phyloP scores from a whole-genome alignment of 148 eudicot genomes.

The Silene uniflora region DNA sequence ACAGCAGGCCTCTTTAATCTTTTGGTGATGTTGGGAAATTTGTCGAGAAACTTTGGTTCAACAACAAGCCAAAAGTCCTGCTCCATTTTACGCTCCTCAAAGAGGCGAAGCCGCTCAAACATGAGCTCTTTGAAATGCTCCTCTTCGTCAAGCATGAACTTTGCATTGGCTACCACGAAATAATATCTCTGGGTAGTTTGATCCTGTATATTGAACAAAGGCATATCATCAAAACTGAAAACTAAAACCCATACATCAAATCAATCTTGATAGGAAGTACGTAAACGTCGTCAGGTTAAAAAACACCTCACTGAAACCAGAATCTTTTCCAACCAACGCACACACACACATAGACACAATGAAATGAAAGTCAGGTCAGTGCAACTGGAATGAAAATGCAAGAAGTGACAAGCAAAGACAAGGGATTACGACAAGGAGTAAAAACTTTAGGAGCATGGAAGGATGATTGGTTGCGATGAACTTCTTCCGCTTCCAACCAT shows the following conservation, averaged over 20 bases:
- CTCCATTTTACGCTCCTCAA: conserved; percentile 58
- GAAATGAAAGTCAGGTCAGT: not conserved
- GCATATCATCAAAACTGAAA: not conserved
- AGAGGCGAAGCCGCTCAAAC: conserved; percentile 63
- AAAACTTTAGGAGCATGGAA: too few relatives aligned
- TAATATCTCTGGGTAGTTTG: conserved; percentile 54
- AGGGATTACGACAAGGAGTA: too few relatives aligned
- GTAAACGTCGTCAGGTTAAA: not conserved
- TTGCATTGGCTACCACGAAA: conserved; percentile 93
- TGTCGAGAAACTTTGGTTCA: conserved; percentile 90
- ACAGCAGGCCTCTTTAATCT: conserved; percentile 93
- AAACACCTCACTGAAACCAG: not conserved
- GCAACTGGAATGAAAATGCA: not conserved
- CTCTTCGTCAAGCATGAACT: conserved; percentile 99
- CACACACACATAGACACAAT: not conserved
- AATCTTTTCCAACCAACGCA: not conserved
- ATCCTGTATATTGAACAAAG: conserved; percentile 38
- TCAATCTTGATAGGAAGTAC: not conserved
- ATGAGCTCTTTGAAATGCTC: conserved; percentile 91
- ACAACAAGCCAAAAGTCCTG: conserved; percentile 98
- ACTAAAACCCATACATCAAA: not conserved
- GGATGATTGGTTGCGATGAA: too few relatives aligned
- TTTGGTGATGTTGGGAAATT: conserved; percentile 71
- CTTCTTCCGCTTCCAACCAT: too few relatives aligned
- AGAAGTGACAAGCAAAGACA: not conserved